phyloP scores from a whole-genome alignment of 768 basidiomycete genomes.

The Lactarius sp. region DNA sequence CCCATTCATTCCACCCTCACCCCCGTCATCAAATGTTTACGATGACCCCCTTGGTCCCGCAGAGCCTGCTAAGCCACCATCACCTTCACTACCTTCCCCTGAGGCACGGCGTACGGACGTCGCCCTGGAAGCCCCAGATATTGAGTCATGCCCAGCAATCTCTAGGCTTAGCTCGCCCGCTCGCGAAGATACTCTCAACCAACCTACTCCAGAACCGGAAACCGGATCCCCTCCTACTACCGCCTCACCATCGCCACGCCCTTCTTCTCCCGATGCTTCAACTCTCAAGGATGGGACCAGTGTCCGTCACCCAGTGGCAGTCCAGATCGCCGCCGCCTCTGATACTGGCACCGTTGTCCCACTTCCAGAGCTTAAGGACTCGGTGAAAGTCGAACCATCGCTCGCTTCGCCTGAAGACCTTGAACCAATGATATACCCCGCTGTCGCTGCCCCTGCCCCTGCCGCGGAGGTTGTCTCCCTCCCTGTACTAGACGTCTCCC shows the following conservation, averaged over 20 bases:
- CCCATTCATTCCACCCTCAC: neutral
- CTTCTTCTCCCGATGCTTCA: neutral
- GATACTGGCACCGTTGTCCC: neutral
- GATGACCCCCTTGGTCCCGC: neutral
- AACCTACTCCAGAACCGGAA: neutral
- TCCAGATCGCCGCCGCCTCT: neutral
- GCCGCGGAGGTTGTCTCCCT: neutral
- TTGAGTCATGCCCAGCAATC: neutral
- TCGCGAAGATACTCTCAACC: constrained; percentile 3
- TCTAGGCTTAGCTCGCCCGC: neutral
- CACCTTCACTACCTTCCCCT: neutral
- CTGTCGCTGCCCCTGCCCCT: neutral
- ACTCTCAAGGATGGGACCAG: neutral
- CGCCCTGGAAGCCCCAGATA: neutral
- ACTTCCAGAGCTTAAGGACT: neutral
- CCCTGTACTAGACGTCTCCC: neutral
- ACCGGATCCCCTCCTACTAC: neutral
- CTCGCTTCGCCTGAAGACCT: neutral
- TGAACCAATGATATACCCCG: neutral
- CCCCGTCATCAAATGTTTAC: neutral
- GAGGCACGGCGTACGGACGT: neutral
- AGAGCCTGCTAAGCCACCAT: neutral
- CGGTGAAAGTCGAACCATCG: neutral
- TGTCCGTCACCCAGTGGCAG: neutral
- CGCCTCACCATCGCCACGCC: constrained; percentile 5